phyloP scores from a whole-genome alignment of 495 filamentous ascomycete species.

The Neurospora sp. region DNA sequence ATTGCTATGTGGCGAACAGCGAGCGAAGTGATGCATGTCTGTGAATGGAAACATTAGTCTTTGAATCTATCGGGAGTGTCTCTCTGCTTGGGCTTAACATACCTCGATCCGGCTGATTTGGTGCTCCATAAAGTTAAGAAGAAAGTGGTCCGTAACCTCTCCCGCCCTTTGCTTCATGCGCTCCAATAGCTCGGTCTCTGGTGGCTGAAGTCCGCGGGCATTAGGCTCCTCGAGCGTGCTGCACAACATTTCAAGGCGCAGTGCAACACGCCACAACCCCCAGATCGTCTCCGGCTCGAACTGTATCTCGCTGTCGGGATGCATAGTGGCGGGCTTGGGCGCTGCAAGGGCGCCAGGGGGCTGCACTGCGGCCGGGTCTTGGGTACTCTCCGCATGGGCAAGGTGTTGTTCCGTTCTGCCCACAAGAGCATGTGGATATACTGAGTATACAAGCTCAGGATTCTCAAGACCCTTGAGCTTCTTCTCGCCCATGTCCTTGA shows the following conservation, averaged over 20 bases:
- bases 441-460: constrained; percentile 85
- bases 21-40: constrained; percentile 54
- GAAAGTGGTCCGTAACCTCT: constrained; percentile 75
- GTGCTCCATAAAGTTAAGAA: constrained; percentile 83
- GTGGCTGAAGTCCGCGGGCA: constrained; percentile 47
- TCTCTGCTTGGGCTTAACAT: constrained; percentile 21
- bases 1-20: constrained; percentile 53
- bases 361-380: constrained; percentile 4
- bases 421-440: constrained; percentile 82
- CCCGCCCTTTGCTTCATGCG: constrained; percentile 75
- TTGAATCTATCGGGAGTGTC: background rate
- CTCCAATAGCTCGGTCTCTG: constrained; percentile 71
- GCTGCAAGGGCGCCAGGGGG: constrained; percentile 23
- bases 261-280: constrained; percentile 78
- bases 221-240: constrained; percentile 64
- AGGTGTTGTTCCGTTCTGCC: constrained; percentile 59
- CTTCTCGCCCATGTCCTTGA: constrained; percentile 87
- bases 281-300: constrained; percentile 79
- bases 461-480: constrained; percentile 97
- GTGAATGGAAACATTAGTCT: constrained; percentile 5
- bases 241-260: constrained; percentile 88
- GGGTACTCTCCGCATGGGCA: constrained; percentile 35
- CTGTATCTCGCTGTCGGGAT: constrained; percentile 43
- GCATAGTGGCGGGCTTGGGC: constrained; percentile 34
- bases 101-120: constrained; percentile 94